Evolutionary conservation across 2,329 filamentous ascomycete species (phyloP).

Genomic region (Stenocarpella maydis): DNA sequence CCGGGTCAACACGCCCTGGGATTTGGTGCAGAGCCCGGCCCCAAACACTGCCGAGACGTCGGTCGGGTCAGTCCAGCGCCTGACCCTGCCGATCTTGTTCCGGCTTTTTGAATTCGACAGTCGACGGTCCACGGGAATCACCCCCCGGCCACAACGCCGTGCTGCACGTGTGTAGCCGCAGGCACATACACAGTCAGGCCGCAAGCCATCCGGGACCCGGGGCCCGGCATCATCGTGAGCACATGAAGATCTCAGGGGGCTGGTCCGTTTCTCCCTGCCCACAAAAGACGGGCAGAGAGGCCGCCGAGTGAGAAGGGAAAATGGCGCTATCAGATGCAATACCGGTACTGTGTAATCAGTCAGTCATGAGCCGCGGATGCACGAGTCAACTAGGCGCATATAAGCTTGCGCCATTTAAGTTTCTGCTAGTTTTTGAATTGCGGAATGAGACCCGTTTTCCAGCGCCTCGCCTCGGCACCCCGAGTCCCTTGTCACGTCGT

Average conservation of each 20-base stretch:
- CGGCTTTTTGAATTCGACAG: background rate
- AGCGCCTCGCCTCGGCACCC: background rate
- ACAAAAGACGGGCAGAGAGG: background rate
- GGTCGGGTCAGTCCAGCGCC: constrained; percentile 7
- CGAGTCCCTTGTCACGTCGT: background rate
- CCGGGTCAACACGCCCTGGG: background rate
- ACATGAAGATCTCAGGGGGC: background rate
- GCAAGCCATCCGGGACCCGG: background rate
- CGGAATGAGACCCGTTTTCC: background rate
- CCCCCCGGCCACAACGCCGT: background rate
- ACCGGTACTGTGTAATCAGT: too few species aligned
- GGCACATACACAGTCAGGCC: background rate
- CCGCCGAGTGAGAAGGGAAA: background rate
- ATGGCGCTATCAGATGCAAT: background rate
- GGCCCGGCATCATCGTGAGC: background rate
- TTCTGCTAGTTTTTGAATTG: background rate
- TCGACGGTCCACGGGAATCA: background rate
- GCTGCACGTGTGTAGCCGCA: background rate
- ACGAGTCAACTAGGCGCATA: constrained; percentile 20
- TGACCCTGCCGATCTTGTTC: constrained; percentile 9
- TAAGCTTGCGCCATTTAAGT: constrained; percentile 13
- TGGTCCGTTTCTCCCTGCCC: background rate
- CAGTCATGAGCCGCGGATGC: background rate
- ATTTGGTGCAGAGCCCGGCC: constrained; percentile 1
- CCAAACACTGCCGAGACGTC: constrained; percentile 28